Base-by-base conservation (phyloP, 2,329 filamentous ascomycete genomes). In the Septoria linicola region DNA sequence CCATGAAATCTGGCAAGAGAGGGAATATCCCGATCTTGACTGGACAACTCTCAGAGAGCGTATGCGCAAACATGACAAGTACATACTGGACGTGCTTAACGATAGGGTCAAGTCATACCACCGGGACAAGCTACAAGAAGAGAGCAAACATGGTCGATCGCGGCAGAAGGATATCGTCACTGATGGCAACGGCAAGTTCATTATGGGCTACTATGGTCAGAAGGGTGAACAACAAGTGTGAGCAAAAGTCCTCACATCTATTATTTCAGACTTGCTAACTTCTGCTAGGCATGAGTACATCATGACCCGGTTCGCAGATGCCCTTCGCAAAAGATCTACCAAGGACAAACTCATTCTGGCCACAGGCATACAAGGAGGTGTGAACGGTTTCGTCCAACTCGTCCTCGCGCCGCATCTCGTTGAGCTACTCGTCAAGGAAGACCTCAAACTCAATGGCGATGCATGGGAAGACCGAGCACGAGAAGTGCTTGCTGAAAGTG, bases 341-440 rank as follows among this genome's bases (percentile, higher is more conserved):
- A 60, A 56, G 16, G 66, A 70, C 49, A 55, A 59, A 14, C 55
- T 69, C 11, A 54, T 71, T n/a, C 58, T 63, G 2, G 47, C 62
- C 19, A 56, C 61, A 8, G 67, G 67, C 10, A 59, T 65, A 2
- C 58, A 61, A 25, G 68, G 68, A 6, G 68, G 68, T 16, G 60
- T 70, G 2, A 64, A 64, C 11, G 68, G 67, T 0, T 70, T 65
- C 43, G 62, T 70, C 8, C 66, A 70, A 36, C 59, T 62, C 8
- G 67, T 71, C 1, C 54, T 71, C 2, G 67, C 70, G 25, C 68
- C 69, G 1, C 68, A 71, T 51, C 50, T 71, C n/a, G 67, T 66
- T 4, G 49, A 66, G 30, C 47, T 54, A 13, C 58, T 71, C 3
- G 62, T 71, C 16, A 64, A 59, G 53, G 66, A 70, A 32, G 69